Evolutionary conservation across 2,329 filamentous ascomycete genomes (phyloP), one percentile per base, ranked within the genome.

Genomic region (Fusarium sp.): DNA sequence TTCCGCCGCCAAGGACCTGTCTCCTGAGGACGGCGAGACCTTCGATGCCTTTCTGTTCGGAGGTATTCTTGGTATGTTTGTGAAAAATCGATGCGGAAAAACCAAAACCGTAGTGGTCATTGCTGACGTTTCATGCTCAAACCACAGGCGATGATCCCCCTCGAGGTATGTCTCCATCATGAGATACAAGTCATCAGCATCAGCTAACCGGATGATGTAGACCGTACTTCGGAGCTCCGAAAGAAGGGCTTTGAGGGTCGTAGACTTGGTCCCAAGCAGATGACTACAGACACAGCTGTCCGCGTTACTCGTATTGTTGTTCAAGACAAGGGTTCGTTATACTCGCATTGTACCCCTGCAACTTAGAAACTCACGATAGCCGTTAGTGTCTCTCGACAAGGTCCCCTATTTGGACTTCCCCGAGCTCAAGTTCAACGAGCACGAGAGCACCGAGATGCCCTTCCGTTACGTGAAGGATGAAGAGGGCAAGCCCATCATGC

Each of bases 201-300:
- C 56, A 47, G 32, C 54, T 73, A 35, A 67, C 62, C 19, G 28
- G 67, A 35, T 33, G 45, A n/a, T 22, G 20, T 15, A 96, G 95
- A 98, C 80, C 90, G 96, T 65, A 99, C 96, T 6, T 95, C 92
- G n/a, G 96, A 99, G 79, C 83, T 99, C 73, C 89, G 96, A 52
- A 94, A 93, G 80, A 97, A 98, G 78, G 96, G 96, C 5, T 99
- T 97, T 74, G 85, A 90, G 59, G 94, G 95, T 59, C 89, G 96
- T 53, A 87, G 96, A 59, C 84, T 99, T 30, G 96, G 96, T 1
- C 93, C 95, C 9, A 90, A 94, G 73, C 96, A 99, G 80, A 97
- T 99, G 95, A 98, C 96, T 5, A 99, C 96, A 6, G 96, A 99
- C 78, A 99, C 96, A 20, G 96, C 96, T 6, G 96, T 97, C 50